Percentiles rank a stretch among this genome's conserved stretches.
These are phyloP conservation scores for Rubia yunnanensis DNA, from an alignment of 257 asterid genomes.

Conservation along the genomic window DNA sequence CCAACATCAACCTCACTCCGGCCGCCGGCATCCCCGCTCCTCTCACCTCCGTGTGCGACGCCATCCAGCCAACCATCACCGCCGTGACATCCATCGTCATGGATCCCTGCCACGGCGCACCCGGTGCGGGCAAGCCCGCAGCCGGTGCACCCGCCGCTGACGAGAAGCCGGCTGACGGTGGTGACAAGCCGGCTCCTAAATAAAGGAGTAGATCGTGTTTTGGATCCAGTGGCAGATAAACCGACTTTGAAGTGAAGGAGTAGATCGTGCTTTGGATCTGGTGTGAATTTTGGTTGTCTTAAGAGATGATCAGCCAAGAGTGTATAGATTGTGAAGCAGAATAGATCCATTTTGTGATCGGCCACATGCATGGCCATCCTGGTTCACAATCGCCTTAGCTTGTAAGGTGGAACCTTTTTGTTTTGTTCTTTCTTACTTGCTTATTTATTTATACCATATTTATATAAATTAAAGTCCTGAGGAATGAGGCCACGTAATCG, in stretches of 20 bases:
- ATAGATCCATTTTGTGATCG: background rate
- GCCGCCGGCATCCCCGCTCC: background rate
- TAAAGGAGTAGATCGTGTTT: background rate
- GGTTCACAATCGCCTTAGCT: background rate
- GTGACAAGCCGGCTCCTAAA: background rate
- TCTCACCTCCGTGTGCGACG: conserved; percentile 20
- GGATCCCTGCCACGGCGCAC: background rate
- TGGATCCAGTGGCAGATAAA: background rate
- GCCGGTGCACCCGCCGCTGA: background rate
- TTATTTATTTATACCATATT: too few species aligned
- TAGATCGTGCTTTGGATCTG: background rate
- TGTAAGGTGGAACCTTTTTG: background rate
- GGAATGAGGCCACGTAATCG: too few species aligned
- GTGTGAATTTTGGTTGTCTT: background rate
- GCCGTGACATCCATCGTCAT: background rate
- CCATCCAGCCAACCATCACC: background rate
- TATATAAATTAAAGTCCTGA: too few species aligned
- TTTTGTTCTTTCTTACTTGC: background rate
- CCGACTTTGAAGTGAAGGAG: too few species aligned
- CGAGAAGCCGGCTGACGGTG: background rate
- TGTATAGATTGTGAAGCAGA: background rate
- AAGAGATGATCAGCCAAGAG: background rate
- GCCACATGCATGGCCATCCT: background rate
- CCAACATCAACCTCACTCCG: conserved; percentile 38
- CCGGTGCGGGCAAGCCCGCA: too few species aligned